phyloP scores from a whole-genome alignment of 176 grass and related monocot genomes.

The Avena insularis region DNA sequence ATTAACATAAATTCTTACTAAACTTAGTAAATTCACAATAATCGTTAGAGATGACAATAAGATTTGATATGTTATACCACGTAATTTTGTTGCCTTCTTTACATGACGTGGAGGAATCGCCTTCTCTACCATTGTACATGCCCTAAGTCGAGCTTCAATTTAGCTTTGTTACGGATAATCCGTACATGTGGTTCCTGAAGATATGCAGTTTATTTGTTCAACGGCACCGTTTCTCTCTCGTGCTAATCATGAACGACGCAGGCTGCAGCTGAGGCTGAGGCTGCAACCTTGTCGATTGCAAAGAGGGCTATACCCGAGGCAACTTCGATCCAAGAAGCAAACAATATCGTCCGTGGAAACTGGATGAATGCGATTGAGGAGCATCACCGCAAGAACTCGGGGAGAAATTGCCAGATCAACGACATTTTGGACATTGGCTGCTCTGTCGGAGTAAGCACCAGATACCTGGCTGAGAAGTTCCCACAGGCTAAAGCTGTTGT shows the following conservation, averaged over 20 bases:
- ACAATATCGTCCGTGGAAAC: conserved; percentile 61
- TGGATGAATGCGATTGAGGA: conserved; percentile 76
- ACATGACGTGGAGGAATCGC: too few relatives aligned
- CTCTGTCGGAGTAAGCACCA: conserved; percentile 86
- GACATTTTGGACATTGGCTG: conserved; percentile 85
- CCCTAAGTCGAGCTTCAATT: neutral
- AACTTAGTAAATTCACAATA: too few relatives aligned
- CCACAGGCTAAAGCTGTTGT: conserved; percentile 72
- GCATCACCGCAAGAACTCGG: conserved; percentile 61
- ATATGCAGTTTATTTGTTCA: neutral
- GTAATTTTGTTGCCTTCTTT: too few relatives aligned
- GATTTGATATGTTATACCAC: too few relatives aligned
- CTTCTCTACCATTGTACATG: too few relatives aligned
- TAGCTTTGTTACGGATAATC: neutral
- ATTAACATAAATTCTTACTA: too few relatives aligned
- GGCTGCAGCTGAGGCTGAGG: conserved; percentile 90
- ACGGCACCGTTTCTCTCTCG: neutral
- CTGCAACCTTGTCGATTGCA: conserved; percentile 85
- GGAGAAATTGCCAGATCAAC: conserved; percentile 49
- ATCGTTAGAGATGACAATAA: too few relatives aligned
- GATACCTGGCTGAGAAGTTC: conserved; percentile 75
- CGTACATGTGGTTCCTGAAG: neutral
- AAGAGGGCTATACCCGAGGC: conserved; percentile 83
- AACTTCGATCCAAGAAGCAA: conserved; percentile 67
- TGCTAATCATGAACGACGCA: conserved; percentile 37